phyloP scores from a whole-genome alignment of 441 rosid genomes.

The Breynia disticha region DNA sequence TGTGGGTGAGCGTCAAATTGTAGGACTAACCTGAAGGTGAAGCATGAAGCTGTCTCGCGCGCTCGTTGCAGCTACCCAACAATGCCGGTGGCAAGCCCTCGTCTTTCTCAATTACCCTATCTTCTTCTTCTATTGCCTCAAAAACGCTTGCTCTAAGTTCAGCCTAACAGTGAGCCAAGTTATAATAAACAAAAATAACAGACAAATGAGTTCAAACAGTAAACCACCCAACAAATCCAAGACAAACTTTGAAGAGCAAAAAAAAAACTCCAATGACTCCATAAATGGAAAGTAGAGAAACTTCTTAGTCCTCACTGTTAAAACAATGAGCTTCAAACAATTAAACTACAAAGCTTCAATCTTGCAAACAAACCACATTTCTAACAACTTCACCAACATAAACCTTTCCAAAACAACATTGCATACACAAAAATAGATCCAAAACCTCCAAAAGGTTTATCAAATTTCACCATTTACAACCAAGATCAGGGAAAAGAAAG shows the following conservation, averaged over 20 bases:
- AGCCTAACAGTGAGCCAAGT: conserved; percentile 37
- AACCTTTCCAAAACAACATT: neutral
- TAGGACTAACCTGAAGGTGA: conserved; percentile 66
- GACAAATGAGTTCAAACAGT: neutral
- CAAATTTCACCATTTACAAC: neutral
- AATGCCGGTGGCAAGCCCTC: conserved; percentile 83
- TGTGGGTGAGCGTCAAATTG: neutral
- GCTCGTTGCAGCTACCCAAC: conserved; percentile 89
- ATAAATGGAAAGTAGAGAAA: neutral
- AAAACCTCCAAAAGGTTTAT: neutral
- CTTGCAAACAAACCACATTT: neutral
- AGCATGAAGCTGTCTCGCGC: conserved; percentile 86
- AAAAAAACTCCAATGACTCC: neutral
- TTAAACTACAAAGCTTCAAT: neutral
- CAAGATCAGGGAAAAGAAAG: neutral
- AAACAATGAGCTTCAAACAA: neutral
- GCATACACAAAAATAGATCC: neutral
- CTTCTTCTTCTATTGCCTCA: conserved; percentile 98
- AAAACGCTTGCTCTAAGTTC: conserved; percentile 96
- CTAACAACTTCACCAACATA: neutral
- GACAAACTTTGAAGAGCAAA: neutral
- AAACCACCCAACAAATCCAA: neutral
- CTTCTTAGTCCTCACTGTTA: neutral
- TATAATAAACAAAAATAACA: conserved; percentile 2
- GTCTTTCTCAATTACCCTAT: conserved; percentile 58